Base-by-base conservation (phyloP, 2,329 filamentous ascomycete genomes). In the Fusarium brevicatenulatum region DNA sequence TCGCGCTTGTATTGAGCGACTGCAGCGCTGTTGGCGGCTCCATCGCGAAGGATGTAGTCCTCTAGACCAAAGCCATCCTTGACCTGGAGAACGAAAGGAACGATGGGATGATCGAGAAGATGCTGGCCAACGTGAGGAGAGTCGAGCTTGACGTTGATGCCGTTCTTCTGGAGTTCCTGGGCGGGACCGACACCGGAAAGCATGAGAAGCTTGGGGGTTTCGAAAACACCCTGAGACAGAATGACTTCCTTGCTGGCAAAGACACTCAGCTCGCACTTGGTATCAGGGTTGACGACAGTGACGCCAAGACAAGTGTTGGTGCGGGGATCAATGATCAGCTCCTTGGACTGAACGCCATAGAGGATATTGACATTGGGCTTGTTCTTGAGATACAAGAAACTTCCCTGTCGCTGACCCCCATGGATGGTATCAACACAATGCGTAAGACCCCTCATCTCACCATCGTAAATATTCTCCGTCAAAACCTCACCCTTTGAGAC, bases 151-250 rank as follows among this genome's bases (percentile, higher is more conserved):
- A 88, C 80, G 4, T 83, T 76, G 70, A 92, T 91, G n/a, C 83
- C 80, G 75, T 88, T 85, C 58, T 83, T 82, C 25, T 83, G 70
- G 10, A 93, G 85, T 71, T 90, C 86, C 0, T 81, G 77, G 16
- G 80, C 76, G 0, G 89, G 89, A 0, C 91, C 91, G 39, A 92
- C 85, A n/a, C 91, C 91, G 57, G 85, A 88, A 4, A 92, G 85
- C 81, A 91, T 89, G 18, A 93, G 86, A 6, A 93, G 80, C 78
- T 92, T 90, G 11, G 90, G 90, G 4, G 87, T 87, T 80, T 92
- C 90, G 80, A 88, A 92, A 2, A 88, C 86, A 23, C 90, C 90
- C 21, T 81, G 78, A 0, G 83, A 83, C 7, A 88, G 78, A 15
- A 83, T 86, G 13, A 87, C 86, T 75, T 88, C 86, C 81, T 85